Evolutionary conservation across 768 basidiomycete species (phyloP).

Genomic region (Leccinellum luteum): DNA sequence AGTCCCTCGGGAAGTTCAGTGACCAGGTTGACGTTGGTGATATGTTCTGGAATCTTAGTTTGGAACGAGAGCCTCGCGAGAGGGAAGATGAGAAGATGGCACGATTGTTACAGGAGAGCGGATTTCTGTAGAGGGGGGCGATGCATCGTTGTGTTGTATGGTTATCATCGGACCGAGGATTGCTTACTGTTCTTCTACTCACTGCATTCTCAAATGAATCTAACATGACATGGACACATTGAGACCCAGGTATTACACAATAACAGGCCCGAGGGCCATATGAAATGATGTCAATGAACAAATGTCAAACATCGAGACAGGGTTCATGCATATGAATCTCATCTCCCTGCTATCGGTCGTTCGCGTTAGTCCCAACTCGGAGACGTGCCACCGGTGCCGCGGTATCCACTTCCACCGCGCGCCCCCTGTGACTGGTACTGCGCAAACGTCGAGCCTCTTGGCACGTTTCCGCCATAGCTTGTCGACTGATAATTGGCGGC

Average conservation of each 20-base stretch:
- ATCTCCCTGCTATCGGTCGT: too few species aligned
- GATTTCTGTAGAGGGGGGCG: slow-evolving; percentile 57
- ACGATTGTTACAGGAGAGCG: slow-evolving; percentile 81
- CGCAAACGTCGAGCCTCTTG: slow-evolving; percentile 8
- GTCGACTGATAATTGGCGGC: slow-evolving; percentile 22
- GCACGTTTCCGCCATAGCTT: slow-evolving; percentile 13
- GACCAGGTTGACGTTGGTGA: slow-evolving; percentile 70
- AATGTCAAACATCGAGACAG: background rate
- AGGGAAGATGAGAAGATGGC: slow-evolving; percentile 98
- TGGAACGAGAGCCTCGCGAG: slow-evolving; percentile 90
- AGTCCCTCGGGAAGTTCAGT: slow-evolving; percentile 67
- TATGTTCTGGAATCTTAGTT: slow-evolving; percentile 80
- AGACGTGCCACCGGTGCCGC: background rate
- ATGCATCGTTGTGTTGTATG: slow-evolving; percentile 21
- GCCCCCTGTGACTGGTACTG: slow-evolving; percentile 9
- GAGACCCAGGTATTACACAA: background rate
- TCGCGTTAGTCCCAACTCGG: background rate
- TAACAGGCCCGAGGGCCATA: background rate
- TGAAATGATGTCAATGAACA: background rate
- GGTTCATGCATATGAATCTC: background rate
- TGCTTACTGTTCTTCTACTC: slow-evolving; percentile 12
- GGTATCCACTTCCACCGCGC: slow-evolving; percentile 3
- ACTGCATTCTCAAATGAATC: background rate
- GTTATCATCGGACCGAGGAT: slow-evolving; percentile 12
- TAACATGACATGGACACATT: background rate